Conservation (phyloP, 2,329 filamentous ascomycete species). For the Aphanocladium album region DNA sequence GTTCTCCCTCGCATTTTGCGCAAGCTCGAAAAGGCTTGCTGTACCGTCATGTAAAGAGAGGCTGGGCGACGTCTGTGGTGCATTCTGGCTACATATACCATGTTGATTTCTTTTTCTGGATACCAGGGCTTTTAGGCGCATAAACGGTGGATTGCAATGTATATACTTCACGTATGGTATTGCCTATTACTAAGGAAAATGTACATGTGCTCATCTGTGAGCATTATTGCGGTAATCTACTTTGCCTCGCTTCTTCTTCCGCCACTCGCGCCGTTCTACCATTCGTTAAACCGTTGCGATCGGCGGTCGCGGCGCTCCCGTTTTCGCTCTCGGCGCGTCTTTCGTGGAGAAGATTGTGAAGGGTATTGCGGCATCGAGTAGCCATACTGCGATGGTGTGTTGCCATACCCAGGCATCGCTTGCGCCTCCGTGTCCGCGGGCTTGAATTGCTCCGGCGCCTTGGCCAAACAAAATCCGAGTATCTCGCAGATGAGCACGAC, state of each 20-base stretch:
- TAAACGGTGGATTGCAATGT: neutral
- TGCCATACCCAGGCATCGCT: neutral
- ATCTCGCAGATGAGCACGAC: constrained; percentile 26
- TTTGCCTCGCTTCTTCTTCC: too few species aligned
- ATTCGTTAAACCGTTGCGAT: too few species aligned
- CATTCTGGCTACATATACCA: constrained; percentile 2
- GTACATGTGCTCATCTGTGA: neutral
- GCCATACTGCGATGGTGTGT: neutral
- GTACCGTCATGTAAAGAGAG: constrained; percentile 63
- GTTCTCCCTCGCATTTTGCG: constrained; percentile 55
- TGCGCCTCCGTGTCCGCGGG: neutral
- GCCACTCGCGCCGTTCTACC: too few species aligned
- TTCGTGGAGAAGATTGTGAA: neutral
- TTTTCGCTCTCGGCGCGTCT: neutral
- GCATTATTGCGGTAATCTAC: too few species aligned
- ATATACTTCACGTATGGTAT: constrained; percentile 5
- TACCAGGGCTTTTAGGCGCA: constrained; percentile 8
- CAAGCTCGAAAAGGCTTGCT: constrained; percentile 65
- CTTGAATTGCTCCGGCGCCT: constrained; percentile 12
- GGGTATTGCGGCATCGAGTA: neutral
- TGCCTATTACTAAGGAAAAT: neutral
- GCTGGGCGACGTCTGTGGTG: neutral
- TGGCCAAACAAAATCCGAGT: constrained; percentile 26
- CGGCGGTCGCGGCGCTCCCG: neutral
- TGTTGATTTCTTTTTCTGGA: constrained; percentile 1